Base-by-base conservation (phyloP, 179 eudicot genomes). In the Drosera spatulata region DNA sequence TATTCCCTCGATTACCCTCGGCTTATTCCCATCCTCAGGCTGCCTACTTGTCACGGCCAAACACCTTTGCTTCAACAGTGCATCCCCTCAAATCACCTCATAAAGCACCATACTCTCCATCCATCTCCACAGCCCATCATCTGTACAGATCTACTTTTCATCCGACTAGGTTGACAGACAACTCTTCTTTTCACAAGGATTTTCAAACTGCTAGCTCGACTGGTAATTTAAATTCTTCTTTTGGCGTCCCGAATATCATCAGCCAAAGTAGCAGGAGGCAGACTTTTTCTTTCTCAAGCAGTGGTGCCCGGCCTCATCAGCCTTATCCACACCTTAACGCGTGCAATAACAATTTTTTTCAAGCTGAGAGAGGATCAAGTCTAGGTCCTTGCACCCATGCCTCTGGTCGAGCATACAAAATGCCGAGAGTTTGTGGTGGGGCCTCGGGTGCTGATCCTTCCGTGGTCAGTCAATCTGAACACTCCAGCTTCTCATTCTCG, bases 391-490 rank as follows among this genome's bases (percentile, higher is more conserved):
- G 52, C 11, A 59, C 57, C 56, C 43, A 11, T 37, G 7, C 79
- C 33, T 65, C 84, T 7, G 75, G 47, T 64, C 22, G 69, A 44
- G 46, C 47, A n/a, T 73, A 73, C 47, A 80, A 77, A 72, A 76
- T 79, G 66, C 13, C 70, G n/a, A 72, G 74, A 62, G 10, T 60
- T 4, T 4, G 65, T 13, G 45, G 57, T 22, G 59, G 66, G 61
- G 4, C 54, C 3, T 62, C 41, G 47, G 44, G 60, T 47, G 39
- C 71, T 37, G 51, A 66, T 73, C 75, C 50, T 15, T 56, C 69
- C 42, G 54, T 53, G 47, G 22, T 60, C 56, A n/a, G 39, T 55
- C 40, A 76, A 56, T 61, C 69, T 9, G 53, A 64, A 61, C 50
- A 44, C 41, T 53, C 41, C 37, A 61, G 11, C 46, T 54, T 52